Evolutionary conservation across 352 stramenopile species (phyloP).

Genomic region (Plasmopara viticola): DNA sequence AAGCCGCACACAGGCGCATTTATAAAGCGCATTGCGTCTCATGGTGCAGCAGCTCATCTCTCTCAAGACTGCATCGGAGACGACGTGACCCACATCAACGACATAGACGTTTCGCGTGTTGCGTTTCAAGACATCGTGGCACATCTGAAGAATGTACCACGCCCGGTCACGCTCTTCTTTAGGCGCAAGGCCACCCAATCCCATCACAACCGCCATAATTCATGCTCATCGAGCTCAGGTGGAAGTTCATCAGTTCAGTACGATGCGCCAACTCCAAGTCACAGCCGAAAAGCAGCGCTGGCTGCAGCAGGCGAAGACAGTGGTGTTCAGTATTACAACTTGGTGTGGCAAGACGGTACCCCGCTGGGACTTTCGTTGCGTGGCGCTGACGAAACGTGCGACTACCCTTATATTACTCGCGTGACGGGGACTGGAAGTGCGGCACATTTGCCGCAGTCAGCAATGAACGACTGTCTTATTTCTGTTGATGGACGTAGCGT

Average conservation of each 20-base stretch:
- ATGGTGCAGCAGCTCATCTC: slow-evolving; percentile 63
- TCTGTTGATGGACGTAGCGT: slow-evolving; percentile 78
- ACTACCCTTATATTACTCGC: slow-evolving; percentile 85
- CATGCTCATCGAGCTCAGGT: slow-evolving; percentile 36
- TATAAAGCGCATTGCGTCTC: slow-evolving; percentile 76
- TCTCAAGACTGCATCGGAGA: slow-evolving; percentile 79
- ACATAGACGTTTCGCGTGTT: slow-evolving; percentile 71
- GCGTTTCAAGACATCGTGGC: slow-evolving; percentile 73
- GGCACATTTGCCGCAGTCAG: slow-evolving; percentile 66
- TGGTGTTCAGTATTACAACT: slow-evolving; percentile 69
- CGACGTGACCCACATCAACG: slow-evolving; percentile 81
- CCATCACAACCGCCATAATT: slow-evolving; percentile 23
- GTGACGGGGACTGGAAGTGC: slow-evolving; percentile 78
- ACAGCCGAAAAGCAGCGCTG: slow-evolving; percentile 24
- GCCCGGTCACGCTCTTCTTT: slow-evolving; percentile 77
- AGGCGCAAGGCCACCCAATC: slow-evolving; percentile 29
- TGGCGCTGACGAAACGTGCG: slow-evolving; percentile 55
- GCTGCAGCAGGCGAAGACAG: slow-evolving; percentile 24
- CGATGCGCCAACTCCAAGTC: slow-evolving; percentile 35
- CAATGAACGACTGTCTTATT: slow-evolving; percentile 70
- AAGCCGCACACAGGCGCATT: slow-evolving; percentile 60
- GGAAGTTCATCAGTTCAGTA: slow-evolving; percentile 30
- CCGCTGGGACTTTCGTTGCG: slow-evolving; percentile 72
- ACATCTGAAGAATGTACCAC: slow-evolving; percentile 71
- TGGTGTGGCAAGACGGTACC: slow-evolving; percentile 76